Evolutionary conservation across 768 basidiomycete species (phyloP).

Genomic region (Leccinum boreale): DNA sequence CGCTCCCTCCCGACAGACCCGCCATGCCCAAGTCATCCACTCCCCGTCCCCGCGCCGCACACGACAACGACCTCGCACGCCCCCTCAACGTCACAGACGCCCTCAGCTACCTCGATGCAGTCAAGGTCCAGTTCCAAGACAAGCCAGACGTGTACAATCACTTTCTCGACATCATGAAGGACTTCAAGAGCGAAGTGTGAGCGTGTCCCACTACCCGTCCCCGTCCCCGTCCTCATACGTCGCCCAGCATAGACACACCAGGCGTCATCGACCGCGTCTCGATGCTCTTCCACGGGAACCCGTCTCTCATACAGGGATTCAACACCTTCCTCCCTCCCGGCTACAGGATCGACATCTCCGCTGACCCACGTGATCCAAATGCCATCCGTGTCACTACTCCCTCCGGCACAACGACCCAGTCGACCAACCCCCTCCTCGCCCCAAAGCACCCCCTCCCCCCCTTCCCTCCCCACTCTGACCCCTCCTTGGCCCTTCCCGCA

Average conservation of each 20-base stretch:
- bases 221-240: background rate
- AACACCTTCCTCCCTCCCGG: slow-evolving; percentile 95
- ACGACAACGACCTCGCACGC: slow-evolving; percentile 33
- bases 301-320: slow-evolving; percentile 90
- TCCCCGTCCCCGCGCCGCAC: slow-evolving; percentile 38
- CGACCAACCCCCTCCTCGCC: slow-evolving; percentile 37
- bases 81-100: slow-evolving; percentile 93
- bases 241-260: slow-evolving; percentile 87
- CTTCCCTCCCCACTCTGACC: slow-evolving; percentile 43
- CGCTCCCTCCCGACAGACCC: background rate
- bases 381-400: slow-evolving; percentile 83
- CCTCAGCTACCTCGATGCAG: slow-evolving; percentile 89
- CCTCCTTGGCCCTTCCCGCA: slow-evolving; percentile 47
- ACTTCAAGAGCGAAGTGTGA: slow-evolving; percentile 94
- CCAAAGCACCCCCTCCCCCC: slow-evolving; percentile 29
- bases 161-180: slow-evolving; percentile 97
- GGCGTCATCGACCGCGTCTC: slow-evolving; percentile 97
- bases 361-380: slow-evolving; percentile 65
- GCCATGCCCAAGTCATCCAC: slow-evolving; percentile 17
- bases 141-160: slow-evolving; percentile 93
- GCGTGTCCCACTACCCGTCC: slow-evolving; percentile 29
- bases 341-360: slow-evolving; percentile 86
- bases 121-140: slow-evolving; percentile 87
- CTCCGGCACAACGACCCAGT: slow-evolving; percentile 66
- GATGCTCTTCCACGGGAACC: slow-evolving; percentile 87